Evolutionary conservation across 2,329 filamentous ascomycete genomes (phyloP).

Genomic region (Pseudocercospora fuligena): DNA sequence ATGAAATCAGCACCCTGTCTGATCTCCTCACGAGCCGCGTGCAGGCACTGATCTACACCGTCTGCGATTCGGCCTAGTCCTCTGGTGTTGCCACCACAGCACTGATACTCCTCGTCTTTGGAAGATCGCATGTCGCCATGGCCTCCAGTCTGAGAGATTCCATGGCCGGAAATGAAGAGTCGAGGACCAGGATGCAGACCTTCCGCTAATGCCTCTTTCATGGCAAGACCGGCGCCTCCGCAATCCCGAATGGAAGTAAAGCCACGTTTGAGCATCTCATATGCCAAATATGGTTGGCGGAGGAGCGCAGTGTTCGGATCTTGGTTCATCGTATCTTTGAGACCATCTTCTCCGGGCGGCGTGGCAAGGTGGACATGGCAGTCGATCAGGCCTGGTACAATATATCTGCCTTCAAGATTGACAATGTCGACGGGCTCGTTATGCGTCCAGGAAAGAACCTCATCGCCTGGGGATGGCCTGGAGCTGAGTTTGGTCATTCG

Average conservation of each 20-base stretch:
- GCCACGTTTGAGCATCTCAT: conserved; percentile 60
- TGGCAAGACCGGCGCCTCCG: conserved; percentile 59
- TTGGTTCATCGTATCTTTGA: conserved; percentile 44
- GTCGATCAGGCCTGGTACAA: conserved; percentile 59
- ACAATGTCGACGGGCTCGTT: conserved; percentile 38
- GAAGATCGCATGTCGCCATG: conserved; percentile 60
- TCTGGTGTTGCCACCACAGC: conserved; percentile 53
- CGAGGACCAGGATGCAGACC: conserved; percentile 60
- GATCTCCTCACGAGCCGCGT: conserved; percentile 59
- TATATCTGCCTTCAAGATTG: conserved; percentile 51
- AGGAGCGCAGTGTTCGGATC: conserved; percentile 47
- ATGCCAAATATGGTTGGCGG: conserved; percentile 54
- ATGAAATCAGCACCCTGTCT: conserved; percentile 64
- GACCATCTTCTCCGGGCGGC: conserved; percentile 48
- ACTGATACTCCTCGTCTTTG: conserved; percentile 50
- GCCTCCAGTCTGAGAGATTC: conserved; percentile 63
- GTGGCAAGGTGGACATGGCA: conserved; percentile 56
- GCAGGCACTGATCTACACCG: conserved; percentile 60
- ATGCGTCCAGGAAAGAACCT: conserved; percentile 37
- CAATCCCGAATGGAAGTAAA: conserved; percentile 65
- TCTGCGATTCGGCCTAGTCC: conserved; percentile 56
- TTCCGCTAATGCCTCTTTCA: conserved; percentile 63
- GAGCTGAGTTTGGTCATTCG: conserved; percentile 38
- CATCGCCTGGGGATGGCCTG: conserved; percentile 33
- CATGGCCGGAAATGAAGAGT: conserved; percentile 60